Conservation (phyloP, 2,329 filamentous ascomycete genomes). For the Fusarium annulatum region DNA sequence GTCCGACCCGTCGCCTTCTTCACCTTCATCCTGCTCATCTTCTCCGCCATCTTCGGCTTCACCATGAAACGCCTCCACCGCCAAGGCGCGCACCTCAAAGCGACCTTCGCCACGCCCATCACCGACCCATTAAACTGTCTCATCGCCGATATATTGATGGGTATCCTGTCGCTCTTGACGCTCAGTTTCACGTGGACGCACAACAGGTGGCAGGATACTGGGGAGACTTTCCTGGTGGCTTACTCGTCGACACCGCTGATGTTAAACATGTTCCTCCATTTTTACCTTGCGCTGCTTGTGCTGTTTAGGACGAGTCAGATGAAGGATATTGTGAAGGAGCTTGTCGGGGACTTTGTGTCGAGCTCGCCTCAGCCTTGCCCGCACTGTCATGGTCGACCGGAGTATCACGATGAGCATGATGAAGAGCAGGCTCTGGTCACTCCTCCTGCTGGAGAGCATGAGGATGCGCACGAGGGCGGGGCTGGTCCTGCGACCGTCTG, state of each 20-base stretch:
- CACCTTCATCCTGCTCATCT: not conserved
- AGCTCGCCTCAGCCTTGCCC: not conserved
- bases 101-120: not conserved
- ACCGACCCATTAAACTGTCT: not conserved
- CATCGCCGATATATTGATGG: not conserved
- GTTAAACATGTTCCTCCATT: conserved; percentile 5
- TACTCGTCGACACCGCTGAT: not conserved
- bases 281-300: not conserved
- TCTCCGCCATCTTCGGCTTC: not conserved
- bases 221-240: not conserved
- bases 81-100: not conserved
- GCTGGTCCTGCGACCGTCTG: not conserved
- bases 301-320: not conserved
- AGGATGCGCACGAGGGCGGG: not conserved
- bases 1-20: not conserved
- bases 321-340: not conserved
- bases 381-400: not conserved
- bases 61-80: not conserved
- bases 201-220: not conserved
- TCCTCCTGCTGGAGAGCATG: not conserved
- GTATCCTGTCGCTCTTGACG: not conserved
- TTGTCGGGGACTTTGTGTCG: not conserved
- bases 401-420: not conserved
- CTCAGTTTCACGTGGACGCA: conserved; percentile 4
- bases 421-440: not conserved